These are phyloP conservation scores for Piromyces sp. DNA, from an alignment of 192 early-diverging fungal species.

Conservation along the genomic window DNA sequence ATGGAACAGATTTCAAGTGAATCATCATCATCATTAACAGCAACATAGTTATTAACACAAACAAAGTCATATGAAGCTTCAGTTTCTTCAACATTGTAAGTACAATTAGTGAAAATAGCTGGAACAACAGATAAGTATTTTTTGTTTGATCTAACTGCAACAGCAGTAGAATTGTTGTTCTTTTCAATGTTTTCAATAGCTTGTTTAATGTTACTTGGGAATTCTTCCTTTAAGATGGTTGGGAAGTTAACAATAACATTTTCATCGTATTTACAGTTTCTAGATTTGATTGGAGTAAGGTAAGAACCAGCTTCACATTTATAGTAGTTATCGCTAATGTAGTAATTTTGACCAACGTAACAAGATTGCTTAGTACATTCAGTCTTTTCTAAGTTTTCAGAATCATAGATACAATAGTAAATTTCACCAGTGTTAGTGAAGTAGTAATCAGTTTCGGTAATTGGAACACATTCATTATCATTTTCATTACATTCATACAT, in stretches of 20 bases:
- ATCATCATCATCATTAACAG: background rate
- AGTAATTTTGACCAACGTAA: background rate
- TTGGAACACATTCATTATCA: background rate
- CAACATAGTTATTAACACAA: background rate
- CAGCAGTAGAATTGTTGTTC: background rate
- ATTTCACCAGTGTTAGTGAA: background rate
- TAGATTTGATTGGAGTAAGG: background rate
- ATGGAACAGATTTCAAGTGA: background rate
- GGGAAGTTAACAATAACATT: background rate
- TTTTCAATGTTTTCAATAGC: background rate
- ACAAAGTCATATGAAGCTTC: background rate
- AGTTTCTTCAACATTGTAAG: background rate
- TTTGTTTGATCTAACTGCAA: background rate
- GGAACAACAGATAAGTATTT: background rate
- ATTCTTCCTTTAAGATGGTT: background rate
- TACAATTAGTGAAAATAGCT: background rate
- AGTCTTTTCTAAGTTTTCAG: background rate
- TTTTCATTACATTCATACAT: background rate
- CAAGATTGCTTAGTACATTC: background rate
- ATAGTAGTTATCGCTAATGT: background rate
- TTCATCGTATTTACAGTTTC: background rate
- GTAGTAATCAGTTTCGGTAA: background rate
- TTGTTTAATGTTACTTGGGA: background rate
- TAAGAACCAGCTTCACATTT: background rate
- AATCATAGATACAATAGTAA: background rate